Percentiles rank a stretch among this genome's conserved stretches.
phyloP scores from a whole-genome alignment of 2,329 filamentous ascomycete genomes.

The Gremmenia infestans region DNA sequence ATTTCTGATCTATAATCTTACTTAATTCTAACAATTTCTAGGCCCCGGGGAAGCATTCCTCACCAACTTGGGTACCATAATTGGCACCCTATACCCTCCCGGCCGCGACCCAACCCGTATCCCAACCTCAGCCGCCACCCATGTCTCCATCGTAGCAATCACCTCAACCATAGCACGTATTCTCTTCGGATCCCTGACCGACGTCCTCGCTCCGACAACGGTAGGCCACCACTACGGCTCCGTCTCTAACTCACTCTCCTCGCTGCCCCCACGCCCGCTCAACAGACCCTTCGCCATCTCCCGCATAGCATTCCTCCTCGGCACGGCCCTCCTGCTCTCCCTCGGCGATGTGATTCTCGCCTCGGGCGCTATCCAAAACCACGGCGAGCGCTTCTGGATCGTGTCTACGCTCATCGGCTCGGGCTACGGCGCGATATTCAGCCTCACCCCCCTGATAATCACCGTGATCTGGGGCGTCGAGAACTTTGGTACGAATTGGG shows the following conservation, averaged over 20 bases:
- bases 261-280: conserved; percentile 34
- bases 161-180: conserved; percentile 88
- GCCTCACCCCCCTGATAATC: conserved; percentile 83
- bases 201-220: conserved; percentile 70
- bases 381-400: conserved; percentile 76
- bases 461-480: conserved; percentile 98
- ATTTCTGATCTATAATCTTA: background rate
- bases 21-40: conserved; percentile 38
- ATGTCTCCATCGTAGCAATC: conserved; percentile 87
- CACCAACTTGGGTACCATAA: conserved; percentile 93
- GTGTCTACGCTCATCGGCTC: conserved; percentile 81
- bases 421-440: conserved; percentile 90
- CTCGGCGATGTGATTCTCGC: conserved; percentile 74
- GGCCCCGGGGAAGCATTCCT: conserved; percentile 97
- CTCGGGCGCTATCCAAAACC: conserved; percentile 67
- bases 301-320: conserved; percentile 73
- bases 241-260: conserved; percentile 30
- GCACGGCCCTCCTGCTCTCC: conserved; percentile 69
- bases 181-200: conserved; percentile 82
- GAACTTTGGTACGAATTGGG: conserved; percentile 98
- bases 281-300: conserved; percentile 55
- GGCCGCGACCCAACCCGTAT: conserved; percentile 44
- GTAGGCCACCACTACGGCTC: conserved; percentile 23
- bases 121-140: conserved; percentile 63
- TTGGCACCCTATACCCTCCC: conserved; percentile 73